phyloP scores from a whole-genome alignment of 2,329 filamentous ascomycete species.

The Myriosclerotinia curreyana region DNA sequence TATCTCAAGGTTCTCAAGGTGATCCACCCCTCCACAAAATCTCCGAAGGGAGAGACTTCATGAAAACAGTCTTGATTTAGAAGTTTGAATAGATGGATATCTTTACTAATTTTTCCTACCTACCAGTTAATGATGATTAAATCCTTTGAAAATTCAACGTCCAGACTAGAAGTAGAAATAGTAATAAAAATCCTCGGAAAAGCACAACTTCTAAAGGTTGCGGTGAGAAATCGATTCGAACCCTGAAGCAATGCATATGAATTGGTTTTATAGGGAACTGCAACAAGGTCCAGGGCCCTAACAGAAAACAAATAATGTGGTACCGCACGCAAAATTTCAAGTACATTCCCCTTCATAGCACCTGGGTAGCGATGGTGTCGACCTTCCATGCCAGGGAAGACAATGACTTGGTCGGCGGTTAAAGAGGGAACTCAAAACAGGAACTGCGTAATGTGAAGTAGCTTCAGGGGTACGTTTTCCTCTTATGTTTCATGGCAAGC shows the following conservation, averaged over 20 bases:
- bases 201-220: background rate
- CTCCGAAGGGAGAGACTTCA: slow-evolving; percentile 30
- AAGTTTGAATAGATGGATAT: background rate
- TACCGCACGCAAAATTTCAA: slow-evolving; percentile 15
- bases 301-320: slow-evolving; percentile 13
- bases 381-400: slow-evolving; percentile 18
- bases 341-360: slow-evolving; percentile 23
- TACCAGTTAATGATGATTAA: background rate
- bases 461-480: background rate
- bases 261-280: slow-evolving; percentile 31
- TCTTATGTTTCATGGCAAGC: slow-evolving; percentile 5
- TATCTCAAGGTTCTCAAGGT: slow-evolving; percentile 1
- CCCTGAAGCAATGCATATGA: slow-evolving; percentile 32
- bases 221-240: too few relatives aligned
- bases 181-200: background rate
- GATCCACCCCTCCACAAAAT: slow-evolving; percentile 29
- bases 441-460: slow-evolving; percentile 4
- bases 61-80: slow-evolving; percentile 11
- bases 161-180: background rate
- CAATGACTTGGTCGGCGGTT: slow-evolving; percentile 24
- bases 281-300: slow-evolving; percentile 21
- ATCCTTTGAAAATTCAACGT: slow-evolving; percentile 22
- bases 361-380: slow-evolving; percentile 24
- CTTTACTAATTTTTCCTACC: background rate
- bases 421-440: slow-evolving; percentile 16